These are phyloP conservation scores for Ophiostoma sp. DNA, from an alignment of 2,329 filamentous ascomycete genomes.

Conservation along the genomic window DNA sequence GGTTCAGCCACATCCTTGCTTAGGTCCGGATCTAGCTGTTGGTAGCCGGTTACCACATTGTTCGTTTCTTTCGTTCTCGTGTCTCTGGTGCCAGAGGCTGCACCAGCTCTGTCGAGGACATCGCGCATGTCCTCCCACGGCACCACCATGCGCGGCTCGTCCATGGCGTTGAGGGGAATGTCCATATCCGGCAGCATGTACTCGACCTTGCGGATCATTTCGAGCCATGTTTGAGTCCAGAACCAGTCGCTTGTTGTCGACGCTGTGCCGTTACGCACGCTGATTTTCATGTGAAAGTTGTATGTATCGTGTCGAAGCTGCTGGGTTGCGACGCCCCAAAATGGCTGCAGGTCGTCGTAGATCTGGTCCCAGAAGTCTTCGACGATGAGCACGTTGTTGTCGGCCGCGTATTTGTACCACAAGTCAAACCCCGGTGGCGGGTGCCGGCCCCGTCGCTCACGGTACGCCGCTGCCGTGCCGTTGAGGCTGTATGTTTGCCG, in stretches of 20 bases:
- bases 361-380: constrained; percentile 62
- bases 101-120: constrained; percentile 46
- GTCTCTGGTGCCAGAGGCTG: background rate
- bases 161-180: constrained; percentile 60
- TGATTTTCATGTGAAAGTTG: constrained; percentile 58
- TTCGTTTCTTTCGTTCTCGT: constrained; percentile 39
- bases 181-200: constrained; percentile 61
- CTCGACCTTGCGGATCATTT: constrained; percentile 49
- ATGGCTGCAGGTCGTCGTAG: constrained; percentile 56
- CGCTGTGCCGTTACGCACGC: constrained; percentile 49
- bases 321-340: constrained; percentile 45
- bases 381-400: constrained; percentile 50
- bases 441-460: constrained; percentile 51
- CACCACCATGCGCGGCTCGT: constrained; percentile 59
- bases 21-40: constrained; percentile 34
- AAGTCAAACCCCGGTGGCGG: constrained; percentile 59
- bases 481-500: constrained; percentile 45
- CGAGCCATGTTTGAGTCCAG: constrained; percentile 53
- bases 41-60: constrained; percentile 42
- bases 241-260: constrained; percentile 50
- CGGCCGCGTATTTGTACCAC: constrained; percentile 52
- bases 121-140: constrained; percentile 57
- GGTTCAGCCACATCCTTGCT: background rate
- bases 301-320: constrained; percentile 47
- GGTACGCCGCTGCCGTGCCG: constrained; percentile 51